Conservation (phyloP, 805 yeast genomes). For the Candida berthetii region DNA sequence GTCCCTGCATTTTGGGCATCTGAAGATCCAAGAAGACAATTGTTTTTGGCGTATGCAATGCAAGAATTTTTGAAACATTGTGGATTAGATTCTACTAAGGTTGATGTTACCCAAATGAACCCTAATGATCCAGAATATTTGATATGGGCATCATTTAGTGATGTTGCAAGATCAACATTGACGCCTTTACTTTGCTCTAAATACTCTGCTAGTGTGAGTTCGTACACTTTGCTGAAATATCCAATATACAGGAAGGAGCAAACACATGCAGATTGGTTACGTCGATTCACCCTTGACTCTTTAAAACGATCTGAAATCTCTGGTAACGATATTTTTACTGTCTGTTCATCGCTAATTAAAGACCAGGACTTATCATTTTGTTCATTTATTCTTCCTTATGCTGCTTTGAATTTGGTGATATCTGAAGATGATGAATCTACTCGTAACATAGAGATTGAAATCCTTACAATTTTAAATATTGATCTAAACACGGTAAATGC, state of each 20-base stretch:
- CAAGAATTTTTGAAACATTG: slow-evolving; percentile 75
- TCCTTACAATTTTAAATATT: slow-evolving; percentile 48
- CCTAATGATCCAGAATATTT: slow-evolving; percentile 20
- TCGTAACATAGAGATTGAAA: slow-evolving; percentile 47
- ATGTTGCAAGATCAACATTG: slow-evolving; percentile 63
- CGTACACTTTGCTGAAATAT: slow-evolving; percentile 39
- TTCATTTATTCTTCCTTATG: slow-evolving; percentile 71
- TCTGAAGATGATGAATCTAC: slow-evolving; percentile 32
- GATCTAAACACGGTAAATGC: slow-evolving; percentile 39
- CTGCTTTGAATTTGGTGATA: slow-evolving; percentile 57
- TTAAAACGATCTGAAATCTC: slow-evolving; percentile 31
- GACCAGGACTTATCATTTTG: slow-evolving; percentile 68
- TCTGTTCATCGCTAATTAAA: slow-evolving; percentile 58
- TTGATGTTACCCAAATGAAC: slow-evolving; percentile 22
- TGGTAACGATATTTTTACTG: slow-evolving; percentile 44
- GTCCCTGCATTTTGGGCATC: slow-evolving; percentile 88
- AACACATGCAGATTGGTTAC: slow-evolving; percentile 67
- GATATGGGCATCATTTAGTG: slow-evolving; percentile 61
- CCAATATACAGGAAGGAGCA: slow-evolving; percentile 59
- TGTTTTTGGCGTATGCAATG: slow-evolving; percentile 80
- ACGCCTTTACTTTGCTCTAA: slow-evolving; percentile 71
- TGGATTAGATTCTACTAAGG: slow-evolving; percentile 33
- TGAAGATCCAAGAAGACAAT: slow-evolving; percentile 77
- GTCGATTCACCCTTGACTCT: slow-evolving; percentile 60
- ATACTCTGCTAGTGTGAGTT: slow-evolving; percentile 47